A percentile compares a stretch with the other conserved stretches of the same genome.
Evolutionary conservation across 1,284 basidiomycete genomes (phyloP).

Genomic region (Quambalaria eucalypti): DNA sequence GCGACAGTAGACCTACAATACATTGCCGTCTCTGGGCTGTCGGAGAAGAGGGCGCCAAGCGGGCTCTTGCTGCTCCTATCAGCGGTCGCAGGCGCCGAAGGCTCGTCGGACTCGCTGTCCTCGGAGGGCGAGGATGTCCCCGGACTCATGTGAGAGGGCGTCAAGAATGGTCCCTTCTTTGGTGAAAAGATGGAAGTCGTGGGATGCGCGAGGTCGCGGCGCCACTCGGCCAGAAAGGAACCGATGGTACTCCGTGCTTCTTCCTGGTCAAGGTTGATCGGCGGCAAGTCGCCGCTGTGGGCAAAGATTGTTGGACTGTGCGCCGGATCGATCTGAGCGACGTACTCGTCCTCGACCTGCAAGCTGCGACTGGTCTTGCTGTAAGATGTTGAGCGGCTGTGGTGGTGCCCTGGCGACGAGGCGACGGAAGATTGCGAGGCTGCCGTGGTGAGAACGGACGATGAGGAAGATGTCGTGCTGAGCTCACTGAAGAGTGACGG

Average conservation of each 20-base stretch:
- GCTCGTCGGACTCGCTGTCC: background rate
- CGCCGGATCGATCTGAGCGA: slow-evolving; percentile 1
- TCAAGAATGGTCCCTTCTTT: too few relatives aligned
- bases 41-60: background rate
- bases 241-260: background rate
- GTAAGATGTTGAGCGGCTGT: background rate
- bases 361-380: background rate
- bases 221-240: background rate
- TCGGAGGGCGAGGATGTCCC: background rate
- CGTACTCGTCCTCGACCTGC: background rate
- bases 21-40: background rate
- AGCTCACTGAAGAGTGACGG: background rate
- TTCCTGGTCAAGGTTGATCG: background rate
- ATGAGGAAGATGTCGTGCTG: background rate
- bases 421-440: background rate
- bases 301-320: background rate
- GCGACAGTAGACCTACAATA: background rate
- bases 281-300: background rate
- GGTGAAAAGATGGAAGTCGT: too few relatives aligned
- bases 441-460: background rate
- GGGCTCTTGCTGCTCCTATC: background rate
- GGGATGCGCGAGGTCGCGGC: background rate
- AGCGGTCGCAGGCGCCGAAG: too few relatives aligned
- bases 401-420: background rate
- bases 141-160: too few relatives aligned